Conservation (phyloP, 306 rosid species). For the Fragaria ananassa region DNA sequence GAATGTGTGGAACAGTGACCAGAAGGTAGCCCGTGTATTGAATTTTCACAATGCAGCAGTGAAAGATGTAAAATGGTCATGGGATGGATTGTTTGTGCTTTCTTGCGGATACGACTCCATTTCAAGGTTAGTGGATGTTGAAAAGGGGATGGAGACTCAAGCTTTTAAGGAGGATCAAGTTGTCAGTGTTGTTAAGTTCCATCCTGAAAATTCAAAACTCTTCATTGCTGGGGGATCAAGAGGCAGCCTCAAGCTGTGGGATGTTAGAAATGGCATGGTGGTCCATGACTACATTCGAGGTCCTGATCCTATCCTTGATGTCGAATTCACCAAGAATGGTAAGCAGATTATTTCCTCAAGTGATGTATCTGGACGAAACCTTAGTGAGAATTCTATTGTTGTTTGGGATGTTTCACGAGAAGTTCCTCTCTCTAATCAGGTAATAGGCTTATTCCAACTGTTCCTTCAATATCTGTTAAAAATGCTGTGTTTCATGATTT, state of each 20-base stretch:
- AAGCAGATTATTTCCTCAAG: slow-evolving; percentile 78
- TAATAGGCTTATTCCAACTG: slow-evolving; percentile 27
- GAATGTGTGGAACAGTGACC: slow-evolving; percentile 81
- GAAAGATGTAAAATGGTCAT: slow-evolving; percentile 82
- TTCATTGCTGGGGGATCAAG: slow-evolving; percentile 79
- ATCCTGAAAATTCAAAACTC: slow-evolving; percentile 58
- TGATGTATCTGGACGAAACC: slow-evolving; percentile 65
- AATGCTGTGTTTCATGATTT: not conserved
- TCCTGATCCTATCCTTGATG: slow-evolving; percentile 78
- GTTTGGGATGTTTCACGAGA: slow-evolving; percentile 85
- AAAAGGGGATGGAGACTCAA: slow-evolving; percentile 70
- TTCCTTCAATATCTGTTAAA: slow-evolving; percentile 6
- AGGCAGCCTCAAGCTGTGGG: slow-evolving; percentile 79
- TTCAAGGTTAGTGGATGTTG: slow-evolving; percentile 78
- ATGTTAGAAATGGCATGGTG: slow-evolving; percentile 59
- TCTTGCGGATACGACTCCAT: slow-evolving; percentile 84
- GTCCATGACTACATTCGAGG: slow-evolving; percentile 57
- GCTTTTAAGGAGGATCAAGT: slow-evolving; percentile 64
- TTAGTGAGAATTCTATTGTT: slow-evolving; percentile 73
- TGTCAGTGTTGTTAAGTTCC: slow-evolving; percentile 69
- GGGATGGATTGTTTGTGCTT: slow-evolving; percentile 56
- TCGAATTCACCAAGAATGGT: slow-evolving; percentile 61
- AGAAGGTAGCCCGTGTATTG: slow-evolving; percentile 56
- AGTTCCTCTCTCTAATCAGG: slow-evolving; percentile 88
- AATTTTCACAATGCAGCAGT: slow-evolving; percentile 69